Conservation (phyloP, 208 protist species). For the Leishmania aethiopica region DNA sequence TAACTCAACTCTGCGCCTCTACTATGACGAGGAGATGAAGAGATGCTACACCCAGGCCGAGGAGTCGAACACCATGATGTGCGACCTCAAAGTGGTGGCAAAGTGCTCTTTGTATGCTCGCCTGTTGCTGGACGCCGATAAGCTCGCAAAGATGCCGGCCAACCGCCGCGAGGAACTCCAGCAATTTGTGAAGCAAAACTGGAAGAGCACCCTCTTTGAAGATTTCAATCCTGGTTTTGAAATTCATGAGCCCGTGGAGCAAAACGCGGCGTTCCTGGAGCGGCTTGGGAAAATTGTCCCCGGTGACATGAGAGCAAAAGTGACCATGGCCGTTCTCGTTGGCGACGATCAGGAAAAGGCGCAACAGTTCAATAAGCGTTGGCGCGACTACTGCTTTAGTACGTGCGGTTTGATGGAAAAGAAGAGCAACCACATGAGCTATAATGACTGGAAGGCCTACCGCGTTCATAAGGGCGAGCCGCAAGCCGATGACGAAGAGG, state of each 20-base stretch:
- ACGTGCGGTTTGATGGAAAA: conserved; percentile 38
- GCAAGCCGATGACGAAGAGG: not conserved
- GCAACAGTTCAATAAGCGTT: conserved; percentile 32
- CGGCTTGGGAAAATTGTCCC: conserved; percentile 25
- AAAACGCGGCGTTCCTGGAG: conserved; percentile 21
- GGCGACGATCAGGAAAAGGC: conserved; percentile 34
- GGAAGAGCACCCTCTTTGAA: conserved; percentile 30
- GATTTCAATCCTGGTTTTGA: conserved; percentile 22
- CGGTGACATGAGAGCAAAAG: conserved; percentile 26
- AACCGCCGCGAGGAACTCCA: conserved; percentile 23
- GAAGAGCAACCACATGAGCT: conserved; percentile 35
- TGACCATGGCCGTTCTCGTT: conserved; percentile 28
- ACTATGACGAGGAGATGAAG: conserved; percentile 39
- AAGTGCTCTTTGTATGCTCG: conserved; percentile 43
- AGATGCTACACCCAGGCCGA: conserved; percentile 31
- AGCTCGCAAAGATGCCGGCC: conserved; percentile 24
- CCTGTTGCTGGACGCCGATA: conserved; percentile 19
- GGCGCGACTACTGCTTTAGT: conserved; percentile 30
- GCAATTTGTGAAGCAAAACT: conserved; percentile 32
- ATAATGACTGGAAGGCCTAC: conserved; percentile 20
- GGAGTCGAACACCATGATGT: not conserved
- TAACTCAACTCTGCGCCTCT: conserved; percentile 28
- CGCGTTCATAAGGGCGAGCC: not conserved
- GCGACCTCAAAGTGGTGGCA: conserved; percentile 9
- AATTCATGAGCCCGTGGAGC: conserved; percentile 13